Conservation (phyloP, 179 eudicot species). For the Nepenthes alata region DNA sequence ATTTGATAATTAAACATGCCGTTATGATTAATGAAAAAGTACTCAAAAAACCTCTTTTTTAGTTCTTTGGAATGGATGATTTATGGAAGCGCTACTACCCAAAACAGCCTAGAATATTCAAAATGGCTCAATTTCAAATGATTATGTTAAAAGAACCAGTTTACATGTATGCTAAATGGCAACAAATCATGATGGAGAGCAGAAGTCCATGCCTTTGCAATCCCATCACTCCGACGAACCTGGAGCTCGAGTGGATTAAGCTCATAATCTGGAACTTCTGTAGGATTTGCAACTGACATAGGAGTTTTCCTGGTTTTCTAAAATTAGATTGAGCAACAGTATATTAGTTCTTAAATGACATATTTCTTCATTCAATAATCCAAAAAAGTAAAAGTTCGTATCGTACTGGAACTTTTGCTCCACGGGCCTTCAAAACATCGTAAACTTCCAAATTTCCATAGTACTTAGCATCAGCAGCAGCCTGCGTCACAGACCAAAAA, state of each 20-base stretch:
- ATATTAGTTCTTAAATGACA: slow-evolving; percentile 1
- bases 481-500: slow-evolving; percentile 29
- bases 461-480: slow-evolving; percentile 97
- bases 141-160: neutral
- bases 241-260: slow-evolving; percentile 93
- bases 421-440: slow-evolving; percentile 77
- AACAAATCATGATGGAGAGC: neutral
- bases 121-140: too few species aligned
- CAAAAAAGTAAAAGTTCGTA: neutral
- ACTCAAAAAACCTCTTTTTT: too few species aligned
- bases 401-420: slow-evolving; percentile 81
- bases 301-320: slow-evolving; percentile 89
- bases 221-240: slow-evolving; percentile 87
- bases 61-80: too few species aligned
- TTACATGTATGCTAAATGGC: slow-evolving; percentile 1
- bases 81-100: neutral
- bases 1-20: too few species aligned
- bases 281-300: slow-evolving; percentile 88
- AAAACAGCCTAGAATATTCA: neutral
- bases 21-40: too few species aligned
- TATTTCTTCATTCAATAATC: neutral
- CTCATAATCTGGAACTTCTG: slow-evolving; percentile 97
- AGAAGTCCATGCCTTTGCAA: slow-evolving; percentile 61
- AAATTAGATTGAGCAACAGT: slow-evolving; percentile 1
- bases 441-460: slow-evolving; percentile 77